Percentiles rank a stretch among this genome's conserved stretches.
phyloP scores from a whole-genome alignment of 2,329 filamentous ascomycete species.

The Ophiostoma ulmi region DNA sequence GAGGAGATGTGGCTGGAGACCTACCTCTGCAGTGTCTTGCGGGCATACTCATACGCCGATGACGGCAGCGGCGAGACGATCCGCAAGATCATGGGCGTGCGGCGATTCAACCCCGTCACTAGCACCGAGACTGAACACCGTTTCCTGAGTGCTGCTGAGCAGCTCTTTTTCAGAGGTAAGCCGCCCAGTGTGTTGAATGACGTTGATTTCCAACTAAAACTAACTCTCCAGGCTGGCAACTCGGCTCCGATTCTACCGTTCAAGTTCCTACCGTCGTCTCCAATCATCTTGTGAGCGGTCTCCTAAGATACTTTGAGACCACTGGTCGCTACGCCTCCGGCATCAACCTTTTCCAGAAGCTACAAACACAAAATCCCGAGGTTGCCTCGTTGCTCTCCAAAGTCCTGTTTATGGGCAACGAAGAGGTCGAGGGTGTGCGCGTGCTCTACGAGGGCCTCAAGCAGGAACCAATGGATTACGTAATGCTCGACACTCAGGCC shows the following conservation, averaged over 20 bases:
- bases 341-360: constrained; percentile 96
- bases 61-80: constrained; percentile 91
- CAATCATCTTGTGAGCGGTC: constrained; percentile 89
- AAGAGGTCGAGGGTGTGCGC: constrained; percentile 92
- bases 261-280: constrained; percentile 96
- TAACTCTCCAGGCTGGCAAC: constrained; percentile 68
- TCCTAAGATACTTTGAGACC: constrained; percentile 90
- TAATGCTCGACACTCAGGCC: constrained; percentile 90
- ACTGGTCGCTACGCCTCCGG: constrained; percentile 91
- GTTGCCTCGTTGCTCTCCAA: constrained; percentile 88
- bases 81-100: constrained; percentile 93
- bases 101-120: constrained; percentile 94
- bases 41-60: constrained; percentile 94
- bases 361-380: constrained; percentile 83
- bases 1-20: constrained; percentile 97
- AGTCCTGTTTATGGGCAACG: constrained; percentile 88
- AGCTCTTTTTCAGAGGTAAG: constrained; percentile 85
- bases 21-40: constrained; percentile 88
- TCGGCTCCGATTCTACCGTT: constrained; percentile 93
- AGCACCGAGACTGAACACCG: constrained; percentile 98
- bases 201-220: not conserved
- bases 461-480: constrained; percentile 94
- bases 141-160: constrained; percentile 89
- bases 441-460: constrained; percentile 83
- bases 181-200: not conserved